Conservation (phyloP, 1,284 basidiomycete genomes). For the Moesziomyces aphidis region DNA sequence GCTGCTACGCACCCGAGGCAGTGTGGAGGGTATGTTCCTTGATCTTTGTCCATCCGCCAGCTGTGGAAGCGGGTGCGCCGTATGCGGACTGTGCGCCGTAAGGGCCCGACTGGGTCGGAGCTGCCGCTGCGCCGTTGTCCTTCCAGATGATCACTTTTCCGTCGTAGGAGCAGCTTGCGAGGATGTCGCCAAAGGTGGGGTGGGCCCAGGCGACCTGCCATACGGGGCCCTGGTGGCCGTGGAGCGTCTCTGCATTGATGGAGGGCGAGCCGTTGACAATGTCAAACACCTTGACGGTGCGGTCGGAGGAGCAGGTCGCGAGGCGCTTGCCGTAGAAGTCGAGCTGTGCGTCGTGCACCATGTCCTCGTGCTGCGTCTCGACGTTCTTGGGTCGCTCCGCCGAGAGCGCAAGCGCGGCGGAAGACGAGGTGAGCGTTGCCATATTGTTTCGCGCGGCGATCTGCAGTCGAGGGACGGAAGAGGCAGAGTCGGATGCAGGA, state of each 20-base stretch:
- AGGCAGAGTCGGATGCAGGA: not conserved
- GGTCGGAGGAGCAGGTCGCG: slow-evolving; percentile 95
- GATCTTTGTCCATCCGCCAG: slow-evolving; percentile 84
- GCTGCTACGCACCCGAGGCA: slow-evolving; percentile 80
- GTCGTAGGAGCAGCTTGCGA: slow-evolving; percentile 97
- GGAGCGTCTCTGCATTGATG: slow-evolving; percentile 70
- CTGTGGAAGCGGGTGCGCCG: slow-evolving; percentile 32
- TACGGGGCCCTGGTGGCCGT: slow-evolving; percentile 87
- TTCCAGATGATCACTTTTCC: slow-evolving; percentile 99
- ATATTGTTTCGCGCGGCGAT: slow-evolving; percentile 1
- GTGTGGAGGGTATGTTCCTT: slow-evolving; percentile 96
- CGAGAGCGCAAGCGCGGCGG: slow-evolving; percentile 41
- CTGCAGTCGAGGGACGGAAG: not conserved
- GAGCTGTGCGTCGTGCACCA: slow-evolving; percentile 89
- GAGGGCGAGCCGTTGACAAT: slow-evolving; percentile 85
- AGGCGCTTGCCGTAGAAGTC: slow-evolving; percentile 97
- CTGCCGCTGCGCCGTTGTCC: slow-evolving; percentile 74
- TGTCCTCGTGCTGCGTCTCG: slow-evolving; percentile 67
- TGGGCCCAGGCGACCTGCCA: slow-evolving; percentile 99
- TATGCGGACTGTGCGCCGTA: slow-evolving; percentile 50
- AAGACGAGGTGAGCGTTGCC: slow-evolving; percentile 33
- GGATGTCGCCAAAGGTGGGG: slow-evolving; percentile 88
- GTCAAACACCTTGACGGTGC: slow-evolving; percentile 95
- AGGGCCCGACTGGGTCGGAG: slow-evolving; percentile 69
- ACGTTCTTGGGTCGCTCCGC: slow-evolving; percentile 57